phyloP scores from a whole-genome alignment of 2,329 filamentous ascomycete species.

The Penicillium sp. region DNA sequence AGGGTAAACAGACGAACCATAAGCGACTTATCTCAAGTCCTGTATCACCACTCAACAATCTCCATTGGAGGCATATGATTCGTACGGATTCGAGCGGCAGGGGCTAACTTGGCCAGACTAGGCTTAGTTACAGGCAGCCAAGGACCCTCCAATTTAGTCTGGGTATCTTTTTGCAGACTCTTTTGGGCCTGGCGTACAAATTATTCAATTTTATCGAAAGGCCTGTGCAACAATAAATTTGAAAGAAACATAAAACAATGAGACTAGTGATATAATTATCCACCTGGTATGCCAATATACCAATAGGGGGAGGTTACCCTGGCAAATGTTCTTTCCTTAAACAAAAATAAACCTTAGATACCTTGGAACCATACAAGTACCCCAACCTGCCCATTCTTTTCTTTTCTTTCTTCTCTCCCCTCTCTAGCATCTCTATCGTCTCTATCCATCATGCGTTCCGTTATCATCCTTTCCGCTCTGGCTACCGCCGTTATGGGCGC shows the following conservation, averaged over 20 bases:
- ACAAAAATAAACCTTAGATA: slow-evolving; percentile 1
- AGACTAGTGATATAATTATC: background rate
- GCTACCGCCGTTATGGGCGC: slow-evolving; percentile 42
- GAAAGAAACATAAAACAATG: background rate
- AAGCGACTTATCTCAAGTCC: background rate
- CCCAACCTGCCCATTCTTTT: slow-evolving; percentile 9
- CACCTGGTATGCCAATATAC: slow-evolving; percentile 3
- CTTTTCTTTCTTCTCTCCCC: background rate
- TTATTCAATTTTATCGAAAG: background rate
- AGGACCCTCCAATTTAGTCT: background rate
- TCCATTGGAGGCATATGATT: background rate
- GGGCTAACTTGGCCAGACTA: slow-evolving; percentile 3
- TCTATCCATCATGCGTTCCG: slow-evolving; percentile 47
- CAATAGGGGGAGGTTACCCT: slow-evolving; percentile 3
- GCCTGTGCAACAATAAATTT: background rate
- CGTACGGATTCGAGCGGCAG: background rate
- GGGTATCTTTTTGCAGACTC: slow-evolving; percentile 1
- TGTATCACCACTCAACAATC: background rate
- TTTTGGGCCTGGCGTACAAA: background rate
- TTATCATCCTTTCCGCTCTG: slow-evolving; percentile 48
- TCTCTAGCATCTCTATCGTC: slow-evolving; percentile 1
- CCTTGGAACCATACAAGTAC: background rate
- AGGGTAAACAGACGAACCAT: background rate
- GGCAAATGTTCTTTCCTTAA: background rate
- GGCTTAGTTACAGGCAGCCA: slow-evolving; percentile 10